Evolutionary conservation across 768 basidiomycete genomes (phyloP), one percentile per base, ranked within the genome.

Genomic region (Boletales sp.): DNA sequence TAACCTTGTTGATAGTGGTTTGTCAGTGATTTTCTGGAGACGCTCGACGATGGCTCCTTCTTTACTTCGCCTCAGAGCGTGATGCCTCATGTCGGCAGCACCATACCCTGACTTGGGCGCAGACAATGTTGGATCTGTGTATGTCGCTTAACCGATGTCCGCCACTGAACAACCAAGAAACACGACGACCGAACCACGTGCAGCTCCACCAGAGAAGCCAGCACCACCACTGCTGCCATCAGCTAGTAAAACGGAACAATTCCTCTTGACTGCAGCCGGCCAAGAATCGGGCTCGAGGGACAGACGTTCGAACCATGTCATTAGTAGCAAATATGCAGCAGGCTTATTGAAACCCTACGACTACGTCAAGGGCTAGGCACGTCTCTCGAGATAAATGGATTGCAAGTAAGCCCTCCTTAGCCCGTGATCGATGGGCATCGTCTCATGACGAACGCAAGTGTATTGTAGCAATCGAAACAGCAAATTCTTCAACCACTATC

Each of bases 291-390:
- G 94, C 0, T 87, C 92, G 19, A 77, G 95, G 38, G 89, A 94
- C 58, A 90, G 95, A 57, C 83, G 94, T 1, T 70, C 97, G 44
- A 90, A 86, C 57, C 79, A 88, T 50, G 95, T 97, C 56, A 98
- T 97, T 57, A 81, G 88, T 56, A 92, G 90, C 61, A 98, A 97
- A 70, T 97, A 97, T 68, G 94, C 97, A 63, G 95, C 95, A 3
- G 95, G 94, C 0, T 67, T 98, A 38, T 71, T 97, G 56, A 94
- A 91, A 62, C 95, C 95, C 4, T 97, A 95, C 61, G 94, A 97
- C 69, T 97, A 97, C 58, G 92, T 94, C 43, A 94, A 94, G 62
- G 95, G 95, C 0, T 98, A 97, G 60, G 87, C 91, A 13, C 75
- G 94, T 52, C 69, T 97, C 55, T 89, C 86, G 47, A 79, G 89